Conservation (phyloP, 495 filamentous ascomycete species). For the Geoglossum glabrum region DNA sequence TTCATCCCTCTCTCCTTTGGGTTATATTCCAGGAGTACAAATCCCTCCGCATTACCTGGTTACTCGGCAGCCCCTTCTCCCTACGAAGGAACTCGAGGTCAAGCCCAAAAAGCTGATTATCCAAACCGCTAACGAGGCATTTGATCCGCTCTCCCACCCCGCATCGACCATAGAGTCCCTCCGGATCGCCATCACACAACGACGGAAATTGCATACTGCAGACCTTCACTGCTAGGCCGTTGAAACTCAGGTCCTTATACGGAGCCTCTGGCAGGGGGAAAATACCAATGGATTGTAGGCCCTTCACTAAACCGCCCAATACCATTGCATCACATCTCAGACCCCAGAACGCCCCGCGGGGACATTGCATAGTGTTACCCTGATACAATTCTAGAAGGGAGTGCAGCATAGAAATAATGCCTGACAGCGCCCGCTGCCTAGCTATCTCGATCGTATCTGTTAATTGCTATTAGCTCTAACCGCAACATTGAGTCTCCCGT, state of each 20-base stretch:
- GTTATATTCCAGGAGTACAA: too few species aligned
- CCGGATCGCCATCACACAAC: too few species aligned
- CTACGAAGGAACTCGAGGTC: too few species aligned
- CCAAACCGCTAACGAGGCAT: too few species aligned
- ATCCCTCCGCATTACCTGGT: too few species aligned
- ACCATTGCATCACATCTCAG: background rate
- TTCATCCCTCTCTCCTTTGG: too few species aligned
- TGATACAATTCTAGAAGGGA: background rate
- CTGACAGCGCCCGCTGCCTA: background rate
- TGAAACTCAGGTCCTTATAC: background rate
- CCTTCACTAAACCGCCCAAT: background rate
- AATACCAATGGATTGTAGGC: background rate
- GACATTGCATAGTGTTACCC: background rate
- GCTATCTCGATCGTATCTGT: background rate
- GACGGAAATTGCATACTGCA: background rate
- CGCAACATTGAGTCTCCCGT: too few species aligned
- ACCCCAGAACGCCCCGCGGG: background rate
- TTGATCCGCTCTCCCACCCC: too few species aligned
- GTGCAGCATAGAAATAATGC: background rate
- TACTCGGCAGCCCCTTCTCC: too few species aligned
- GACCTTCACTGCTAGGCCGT: background rate
- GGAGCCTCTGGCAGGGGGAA: background rate
- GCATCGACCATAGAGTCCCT: too few species aligned
- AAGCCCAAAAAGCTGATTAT: too few species aligned
- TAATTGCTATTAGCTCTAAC: too few species aligned